phyloP scores from a whole-genome alignment of 805 yeast genomes.

The Suhomyces sp. region DNA sequence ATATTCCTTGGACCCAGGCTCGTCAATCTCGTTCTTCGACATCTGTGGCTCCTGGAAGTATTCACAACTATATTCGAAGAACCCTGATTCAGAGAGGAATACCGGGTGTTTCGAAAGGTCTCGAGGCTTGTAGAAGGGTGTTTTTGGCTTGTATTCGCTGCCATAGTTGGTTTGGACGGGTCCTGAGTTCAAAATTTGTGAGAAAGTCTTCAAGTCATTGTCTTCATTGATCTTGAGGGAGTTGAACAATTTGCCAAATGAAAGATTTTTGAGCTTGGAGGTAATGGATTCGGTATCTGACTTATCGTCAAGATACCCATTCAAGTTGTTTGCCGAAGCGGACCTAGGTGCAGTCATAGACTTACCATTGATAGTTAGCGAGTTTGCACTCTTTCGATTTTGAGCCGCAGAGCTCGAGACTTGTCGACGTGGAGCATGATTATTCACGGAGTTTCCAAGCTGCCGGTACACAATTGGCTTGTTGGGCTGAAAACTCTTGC shows the following conservation, averaged over 20 bases:
- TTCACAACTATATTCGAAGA: slow-evolving; percentile 77
- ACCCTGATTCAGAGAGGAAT: slow-evolving; percentile 58
- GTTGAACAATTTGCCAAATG: slow-evolving; percentile 35
- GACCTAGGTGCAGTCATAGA: slow-evolving; percentile 26
- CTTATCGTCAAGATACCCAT: slow-evolving; percentile 14
- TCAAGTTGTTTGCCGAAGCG: slow-evolving; percentile 20
- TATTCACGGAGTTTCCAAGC: slow-evolving; percentile 13
- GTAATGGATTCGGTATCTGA: slow-evolving; percentile 31
- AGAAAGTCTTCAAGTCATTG: slow-evolving; percentile 34
- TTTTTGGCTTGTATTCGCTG: slow-evolving; percentile 50
- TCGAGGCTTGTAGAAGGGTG: slow-evolving; percentile 50
- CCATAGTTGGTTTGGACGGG: slow-evolving; percentile 38
- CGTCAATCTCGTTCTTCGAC: slow-evolving; percentile 79
- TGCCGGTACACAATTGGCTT: slow-evolving; percentile 36
- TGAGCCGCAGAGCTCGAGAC: slow-evolving; percentile 22
- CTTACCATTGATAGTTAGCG: slow-evolving; percentile 26
- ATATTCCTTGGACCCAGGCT: slow-evolving; percentile 87
- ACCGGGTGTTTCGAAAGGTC: slow-evolving; percentile 36
- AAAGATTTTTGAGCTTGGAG: slow-evolving; percentile 30
- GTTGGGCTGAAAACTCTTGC: slow-evolving; percentile 38
- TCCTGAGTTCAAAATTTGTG: slow-evolving; percentile 35
- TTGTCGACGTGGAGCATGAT: slow-evolving; percentile 14
- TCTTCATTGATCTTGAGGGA: slow-evolving; percentile 41
- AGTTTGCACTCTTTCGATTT: slow-evolving; percentile 19
- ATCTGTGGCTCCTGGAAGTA: slow-evolving; percentile 96